Base-by-base conservation (phyloP, 805 yeast species). In the Ogataea nakhonphanomensis region DNA sequence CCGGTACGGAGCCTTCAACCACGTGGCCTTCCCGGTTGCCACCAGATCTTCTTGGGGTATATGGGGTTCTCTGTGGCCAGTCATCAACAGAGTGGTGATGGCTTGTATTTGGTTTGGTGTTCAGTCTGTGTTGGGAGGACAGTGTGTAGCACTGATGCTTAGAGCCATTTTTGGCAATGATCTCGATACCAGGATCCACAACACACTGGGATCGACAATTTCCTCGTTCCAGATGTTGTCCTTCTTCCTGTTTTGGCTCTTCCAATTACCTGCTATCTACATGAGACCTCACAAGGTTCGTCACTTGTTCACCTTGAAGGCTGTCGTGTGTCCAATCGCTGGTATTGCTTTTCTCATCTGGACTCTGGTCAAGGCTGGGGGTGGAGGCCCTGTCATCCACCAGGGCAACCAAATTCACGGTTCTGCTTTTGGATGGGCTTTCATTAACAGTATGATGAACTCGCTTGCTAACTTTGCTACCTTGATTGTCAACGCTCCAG, bases 51-150 rank as follows among this genome's bases (percentile, higher is more conserved):
- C 95, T 1, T 89, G 89, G 65, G 97, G 97, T 45, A 76, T 85
- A 8, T 85, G 79, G 69, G 95, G 95, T 37, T 81, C 89, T 0
- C 66, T 83, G 43, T 89, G 95, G 96, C 95, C 95, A 4, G 80
- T 89, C 33, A 55, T 88, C 37, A 88, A 89, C 64, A 76, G 97
- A 65, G 91, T 86, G 27, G 90, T 84, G 8, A 83, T 89, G 87
- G 57, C 66, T 3, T 61, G 65, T 49, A 79, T 89, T 36, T 89
- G 96, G 96, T 87, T 82, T 56, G 79, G 93, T 22, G 93, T 86
- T 22, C 96, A 88, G 58, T 73, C 84, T 15, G 83, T 88, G 72
- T 74, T 90, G 42, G 93, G 95, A 40, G 95, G 91, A 24, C 77
- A 87, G 46, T 84, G 95, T 66, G 79, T 89, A 11, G 76, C 81